Conservation (phyloP, 352 stramenopile species). For the Phytophthora sansomeana region DNA sequence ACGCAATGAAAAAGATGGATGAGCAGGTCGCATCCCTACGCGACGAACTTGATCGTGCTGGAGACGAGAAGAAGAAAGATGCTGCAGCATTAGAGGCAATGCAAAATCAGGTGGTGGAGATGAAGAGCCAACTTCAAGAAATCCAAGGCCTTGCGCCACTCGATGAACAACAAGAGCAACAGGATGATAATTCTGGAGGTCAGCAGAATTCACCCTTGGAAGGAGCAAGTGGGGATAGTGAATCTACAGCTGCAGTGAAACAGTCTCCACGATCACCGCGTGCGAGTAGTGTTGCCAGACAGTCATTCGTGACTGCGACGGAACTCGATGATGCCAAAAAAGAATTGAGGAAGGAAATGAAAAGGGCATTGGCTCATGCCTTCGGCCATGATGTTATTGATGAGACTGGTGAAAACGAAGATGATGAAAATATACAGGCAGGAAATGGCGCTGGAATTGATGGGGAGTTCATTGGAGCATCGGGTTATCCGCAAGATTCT, state of each 20-base stretch:
- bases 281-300: slow-evolving; percentile 15
- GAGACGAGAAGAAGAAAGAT: slow-evolving; percentile 67
- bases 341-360: slow-evolving; percentile 55
- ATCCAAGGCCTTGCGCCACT: slow-evolving; percentile 26
- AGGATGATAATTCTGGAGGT: slow-evolving; percentile 10
- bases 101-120: slow-evolving; percentile 53
- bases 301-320: slow-evolving; percentile 49
- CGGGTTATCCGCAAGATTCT: slow-evolving; percentile 9
- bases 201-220: slow-evolving; percentile 8
- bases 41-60: slow-evolving; percentile 45
- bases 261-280: slow-evolving; percentile 23
- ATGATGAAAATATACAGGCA: slow-evolving; percentile 1
- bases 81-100: slow-evolving; percentile 53
- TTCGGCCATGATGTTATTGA: slow-evolving; percentile 48
- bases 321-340: slow-evolving; percentile 58
- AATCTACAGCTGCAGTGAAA: not conserved
- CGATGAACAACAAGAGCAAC: slow-evolving; percentile 28
- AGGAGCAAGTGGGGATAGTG: not conserved
- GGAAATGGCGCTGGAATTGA: not conserved
- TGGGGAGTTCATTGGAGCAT: not conserved
- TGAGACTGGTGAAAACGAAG: slow-evolving; percentile 25
- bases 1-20: slow-evolving; percentile 62
- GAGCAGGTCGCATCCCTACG: slow-evolving; percentile 55
- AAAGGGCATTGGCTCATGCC: slow-evolving; percentile 49
- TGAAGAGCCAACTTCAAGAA: slow-evolving; percentile 56